Conservation (phyloP, 495 filamentous ascomycete species). For the Pseudotulostoma volvatum region DNA sequence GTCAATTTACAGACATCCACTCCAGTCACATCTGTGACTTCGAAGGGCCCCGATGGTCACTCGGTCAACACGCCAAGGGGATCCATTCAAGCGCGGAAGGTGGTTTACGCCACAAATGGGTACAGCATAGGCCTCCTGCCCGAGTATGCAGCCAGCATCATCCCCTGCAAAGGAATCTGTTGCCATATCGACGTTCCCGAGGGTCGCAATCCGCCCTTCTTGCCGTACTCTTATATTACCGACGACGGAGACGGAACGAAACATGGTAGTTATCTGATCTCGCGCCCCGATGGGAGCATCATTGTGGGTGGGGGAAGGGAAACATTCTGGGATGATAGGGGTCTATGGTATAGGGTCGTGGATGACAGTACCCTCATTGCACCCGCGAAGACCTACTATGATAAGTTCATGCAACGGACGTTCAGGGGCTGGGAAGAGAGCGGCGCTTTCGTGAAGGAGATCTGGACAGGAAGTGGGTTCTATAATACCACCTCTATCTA, state of each 20-base stretch:
- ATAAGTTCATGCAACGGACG: constrained; percentile 34
- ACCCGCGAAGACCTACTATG: constrained; percentile 42
- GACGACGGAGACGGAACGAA: constrained; percentile 10
- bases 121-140: constrained; percentile 4
- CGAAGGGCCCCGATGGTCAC: not conserved
- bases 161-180: constrained; percentile 1
- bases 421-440: constrained; percentile 31
- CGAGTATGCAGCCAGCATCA: constrained; percentile 2
- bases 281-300: constrained; percentile 52
- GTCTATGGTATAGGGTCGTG: constrained; percentile 39
- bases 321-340: constrained; percentile 30
- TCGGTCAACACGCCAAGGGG: constrained; percentile 1
- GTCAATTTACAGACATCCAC: constrained; percentile 4
- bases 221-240: constrained; percentile 20
- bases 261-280: constrained; percentile 45
- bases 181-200: constrained; percentile 4
- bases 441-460: constrained; percentile 22
- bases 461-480: constrained; percentile 35
- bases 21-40: constrained; percentile 3
- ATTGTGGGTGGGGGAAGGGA: constrained; percentile 45
- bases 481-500: not conserved
- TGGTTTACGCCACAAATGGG: constrained; percentile 4
- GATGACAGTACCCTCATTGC: constrained; percentile 36
- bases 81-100: constrained; percentile 1
- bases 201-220: constrained; percentile 32